Percentiles rank a stretch among this genome's conserved stretches.
phyloP scores from a whole-genome alignment of 192 early-diverging fungal genomes.

The Coemansia erecta region DNA sequence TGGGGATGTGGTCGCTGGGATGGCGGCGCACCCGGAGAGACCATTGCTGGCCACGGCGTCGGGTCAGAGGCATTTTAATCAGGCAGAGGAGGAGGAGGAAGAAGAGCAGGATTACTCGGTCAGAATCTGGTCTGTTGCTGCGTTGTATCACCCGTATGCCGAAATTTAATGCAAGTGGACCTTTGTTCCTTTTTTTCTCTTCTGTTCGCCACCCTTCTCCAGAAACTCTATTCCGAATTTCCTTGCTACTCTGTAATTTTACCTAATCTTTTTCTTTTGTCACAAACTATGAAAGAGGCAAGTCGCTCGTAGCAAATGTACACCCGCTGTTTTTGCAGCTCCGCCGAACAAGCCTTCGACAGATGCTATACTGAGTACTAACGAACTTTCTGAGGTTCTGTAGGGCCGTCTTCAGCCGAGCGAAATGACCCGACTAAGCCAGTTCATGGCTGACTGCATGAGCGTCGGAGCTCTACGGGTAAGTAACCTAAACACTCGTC shows the following conservation, averaged over 20 bases:
- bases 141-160: slow-evolving; percentile 7
- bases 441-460: slow-evolving; percentile 66
- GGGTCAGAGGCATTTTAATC: slow-evolving; percentile 60
- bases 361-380: neutral
- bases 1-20: slow-evolving; percentile 60
- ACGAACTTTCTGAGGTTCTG: neutral
- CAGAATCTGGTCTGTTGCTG: slow-evolving; percentile 29
- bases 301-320: too few relatives aligned
- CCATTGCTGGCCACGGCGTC: slow-evolving; percentile 69
- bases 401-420: slow-evolving; percentile 51
- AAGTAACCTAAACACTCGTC: slow-evolving; percentile 6
- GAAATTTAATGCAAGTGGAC: neutral
- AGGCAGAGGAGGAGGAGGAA: neutral
- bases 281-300: too few relatives aligned
- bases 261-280: too few relatives aligned
- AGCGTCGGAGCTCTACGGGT: slow-evolving; percentile 65
- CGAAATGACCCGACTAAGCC: slow-evolving; percentile 56
- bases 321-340: neutral
- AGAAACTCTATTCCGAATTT: too few relatives aligned
- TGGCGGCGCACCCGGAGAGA: slow-evolving; percentile 62
- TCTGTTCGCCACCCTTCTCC: too few relatives aligned
- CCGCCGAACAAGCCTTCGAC: neutral
- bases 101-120: slow-evolving; percentile 13
- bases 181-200: too few relatives aligned
- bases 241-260: too few relatives aligned